These are phyloP conservation scores for Paraphoma sp. DNA, from an alignment of 2,329 filamentous ascomycete species.

Conservation along the genomic window DNA sequence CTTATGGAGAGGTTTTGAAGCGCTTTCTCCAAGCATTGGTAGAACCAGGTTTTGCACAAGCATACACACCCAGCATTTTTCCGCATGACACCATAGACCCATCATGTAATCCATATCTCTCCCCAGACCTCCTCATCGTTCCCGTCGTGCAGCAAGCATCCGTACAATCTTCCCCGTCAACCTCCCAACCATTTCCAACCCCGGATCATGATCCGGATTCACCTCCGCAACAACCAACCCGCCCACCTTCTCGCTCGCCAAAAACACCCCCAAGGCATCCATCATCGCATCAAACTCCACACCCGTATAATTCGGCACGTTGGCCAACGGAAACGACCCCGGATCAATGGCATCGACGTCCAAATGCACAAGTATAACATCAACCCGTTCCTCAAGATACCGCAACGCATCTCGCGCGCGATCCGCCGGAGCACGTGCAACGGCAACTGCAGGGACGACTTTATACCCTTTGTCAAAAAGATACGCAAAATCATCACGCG, in stretches of 20 bases:
- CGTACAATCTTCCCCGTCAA: slow-evolving; percentile 12
- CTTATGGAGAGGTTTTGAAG: slow-evolving; percentile 78
- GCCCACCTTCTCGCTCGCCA: slow-evolving; percentile 22
- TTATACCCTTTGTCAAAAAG: slow-evolving; percentile 30
- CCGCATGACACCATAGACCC: too few relatives aligned
- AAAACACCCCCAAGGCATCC: slow-evolving; percentile 21
- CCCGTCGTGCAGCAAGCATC: background rate
- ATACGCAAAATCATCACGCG: slow-evolving; percentile 22
- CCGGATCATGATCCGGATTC: slow-evolving; percentile 28
- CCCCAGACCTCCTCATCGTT: too few relatives aligned
- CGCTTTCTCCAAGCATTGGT: too few relatives aligned
- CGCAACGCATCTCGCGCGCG: slow-evolving; percentile 14
- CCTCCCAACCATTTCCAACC: slow-evolving; percentile 15
- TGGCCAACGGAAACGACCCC: slow-evolving; percentile 27
- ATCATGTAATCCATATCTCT: too few relatives aligned
- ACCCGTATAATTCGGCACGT: slow-evolving; percentile 33
- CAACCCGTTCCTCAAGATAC: slow-evolving; percentile 27
- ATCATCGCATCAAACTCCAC: slow-evolving; percentile 27
- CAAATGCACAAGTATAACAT: slow-evolving; percentile 29
- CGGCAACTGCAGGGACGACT: slow-evolving; percentile 21
- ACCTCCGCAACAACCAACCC: slow-evolving; percentile 25
- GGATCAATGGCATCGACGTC: slow-evolving; percentile 37
- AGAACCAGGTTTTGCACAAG: too few relatives aligned
- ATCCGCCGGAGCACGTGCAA: slow-evolving; percentile 16
- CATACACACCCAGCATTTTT: too few relatives aligned